Conservation (phyloP, 352 stramenopile genomes). For the Phytophthora tubulina region DNA sequence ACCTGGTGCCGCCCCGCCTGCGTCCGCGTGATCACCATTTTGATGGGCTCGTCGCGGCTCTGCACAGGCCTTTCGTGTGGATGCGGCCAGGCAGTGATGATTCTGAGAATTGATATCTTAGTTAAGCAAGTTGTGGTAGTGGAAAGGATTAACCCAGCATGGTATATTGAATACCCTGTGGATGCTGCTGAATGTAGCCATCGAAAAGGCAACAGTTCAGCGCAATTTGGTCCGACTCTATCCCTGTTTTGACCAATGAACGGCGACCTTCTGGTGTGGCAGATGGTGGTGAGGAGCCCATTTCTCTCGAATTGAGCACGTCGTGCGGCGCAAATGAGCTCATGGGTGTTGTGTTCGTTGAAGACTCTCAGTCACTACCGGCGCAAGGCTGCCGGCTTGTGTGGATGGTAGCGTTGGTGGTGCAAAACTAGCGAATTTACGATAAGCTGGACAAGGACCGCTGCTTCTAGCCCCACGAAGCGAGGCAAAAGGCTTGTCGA, state of each 20-base stretch:
- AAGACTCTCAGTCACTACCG: background rate
- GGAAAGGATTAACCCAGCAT: background rate
- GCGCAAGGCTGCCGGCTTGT: background rate
- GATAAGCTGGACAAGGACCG: too few relatives aligned
- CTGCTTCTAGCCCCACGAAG: too few relatives aligned
- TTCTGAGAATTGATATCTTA: slow-evolving; percentile 7
- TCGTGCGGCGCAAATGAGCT: slow-evolving; percentile 5
- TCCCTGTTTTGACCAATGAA: slow-evolving; percentile 11
- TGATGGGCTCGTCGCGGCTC: slow-evolving; percentile 24
- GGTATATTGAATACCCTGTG: background rate
- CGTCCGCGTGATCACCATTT: slow-evolving; percentile 24
- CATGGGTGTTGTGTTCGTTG: background rate
- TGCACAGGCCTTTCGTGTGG: slow-evolving; percentile 11
- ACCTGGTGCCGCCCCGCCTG: slow-evolving; percentile 14
- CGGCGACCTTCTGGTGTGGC: slow-evolving; percentile 11
- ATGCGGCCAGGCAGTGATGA: too few relatives aligned
- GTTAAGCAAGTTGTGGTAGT: background rate
- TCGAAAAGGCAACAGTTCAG: slow-evolving; percentile 16
- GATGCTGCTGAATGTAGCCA: slow-evolving; percentile 14
- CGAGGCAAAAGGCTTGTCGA: too few relatives aligned
- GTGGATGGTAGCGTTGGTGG: background rate
- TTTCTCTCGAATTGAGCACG: slow-evolving; percentile 15
- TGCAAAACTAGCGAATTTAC: slow-evolving; percentile 15
- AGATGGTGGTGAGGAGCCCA: slow-evolving; percentile 7
- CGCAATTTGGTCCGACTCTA: slow-evolving; percentile 20